Percentiles rank a stretch among this genome's conserved stretches.
These are phyloP conservation scores for Neonectria ditissima DNA, from an alignment of 2,329 filamentous ascomycete species.

Conservation along the genomic window DNA sequence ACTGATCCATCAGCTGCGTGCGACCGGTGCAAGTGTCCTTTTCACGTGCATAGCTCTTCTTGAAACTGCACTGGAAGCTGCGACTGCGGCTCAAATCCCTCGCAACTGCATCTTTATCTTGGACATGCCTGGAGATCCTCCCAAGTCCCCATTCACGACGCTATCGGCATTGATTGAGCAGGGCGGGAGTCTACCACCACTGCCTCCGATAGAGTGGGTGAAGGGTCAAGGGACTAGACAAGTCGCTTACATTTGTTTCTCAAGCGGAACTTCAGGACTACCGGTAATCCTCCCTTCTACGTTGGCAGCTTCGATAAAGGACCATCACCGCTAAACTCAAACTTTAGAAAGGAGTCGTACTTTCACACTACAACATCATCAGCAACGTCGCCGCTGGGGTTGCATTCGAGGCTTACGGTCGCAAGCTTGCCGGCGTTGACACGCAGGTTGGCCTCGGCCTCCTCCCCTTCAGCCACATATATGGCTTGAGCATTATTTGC, in stretches of 20 bases:
- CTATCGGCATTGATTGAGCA: not conserved
- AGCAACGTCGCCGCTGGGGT: not conserved
- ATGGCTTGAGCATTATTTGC: slow-evolving; percentile 77
- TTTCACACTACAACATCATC: slow-evolving; percentile 9
- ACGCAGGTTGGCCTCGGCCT: slow-evolving; percentile 63
- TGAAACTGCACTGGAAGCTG: not conserved
- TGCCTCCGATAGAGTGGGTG: not conserved
- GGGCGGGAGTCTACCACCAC: not conserved
- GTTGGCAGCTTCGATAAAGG: no score
- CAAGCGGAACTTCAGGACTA: slow-evolving; percentile 3
- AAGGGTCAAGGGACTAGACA: not conserved
- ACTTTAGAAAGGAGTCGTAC: slow-evolving; percentile 1
- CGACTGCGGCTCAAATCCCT: not conserved
- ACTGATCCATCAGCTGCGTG: not conserved
- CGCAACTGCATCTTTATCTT: not conserved
- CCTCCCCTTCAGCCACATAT: slow-evolving; percentile 83
- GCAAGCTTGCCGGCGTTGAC: not conserved
- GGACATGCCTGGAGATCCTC: not conserved
- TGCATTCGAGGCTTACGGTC: not conserved
- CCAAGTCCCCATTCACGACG: not conserved
- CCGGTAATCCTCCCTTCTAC: not conserved
- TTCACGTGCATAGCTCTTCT: not conserved
- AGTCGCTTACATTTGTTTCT: slow-evolving; percentile 7
- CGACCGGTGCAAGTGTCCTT: not conserved
- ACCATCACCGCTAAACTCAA: no score